phyloP scores from a whole-genome alignment of 768 basidiomycete species.

The Phylloporus sp. region DNA sequence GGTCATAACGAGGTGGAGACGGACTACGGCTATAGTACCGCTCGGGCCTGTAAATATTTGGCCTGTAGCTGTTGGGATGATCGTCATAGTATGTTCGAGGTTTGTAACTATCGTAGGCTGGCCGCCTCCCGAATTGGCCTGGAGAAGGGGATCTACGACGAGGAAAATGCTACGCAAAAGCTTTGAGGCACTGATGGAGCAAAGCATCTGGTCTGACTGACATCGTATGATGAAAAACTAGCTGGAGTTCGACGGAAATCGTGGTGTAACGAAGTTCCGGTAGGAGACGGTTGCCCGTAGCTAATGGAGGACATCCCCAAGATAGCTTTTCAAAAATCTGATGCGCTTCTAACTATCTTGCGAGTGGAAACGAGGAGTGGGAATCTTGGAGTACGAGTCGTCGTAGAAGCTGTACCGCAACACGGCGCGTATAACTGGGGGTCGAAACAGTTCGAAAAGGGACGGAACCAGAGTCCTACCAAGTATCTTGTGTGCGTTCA shows the following conservation, averaged over 20 bases:
- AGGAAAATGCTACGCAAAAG: slow-evolving; percentile 21
- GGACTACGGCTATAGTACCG: slow-evolving; percentile 43
- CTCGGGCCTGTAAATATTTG: slow-evolving; percentile 35
- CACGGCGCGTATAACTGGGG: slow-evolving; percentile 4
- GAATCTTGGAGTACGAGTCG: slow-evolving; percentile 3
- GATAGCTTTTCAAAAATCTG: slow-evolving; percentile 2
- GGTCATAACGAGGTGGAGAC: slow-evolving; percentile 50
- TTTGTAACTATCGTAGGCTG: slow-evolving; percentile 51
- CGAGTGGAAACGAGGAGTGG: slow-evolving; percentile 1
- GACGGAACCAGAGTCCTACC: slow-evolving; percentile 4
- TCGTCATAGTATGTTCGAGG: slow-evolving; percentile 42
- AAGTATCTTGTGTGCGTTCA: slow-evolving; percentile 8
- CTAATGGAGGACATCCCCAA: slow-evolving; percentile 26
- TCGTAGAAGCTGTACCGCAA: neutral
- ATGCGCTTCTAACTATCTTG: slow-evolving; percentile 7
- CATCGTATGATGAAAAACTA: slow-evolving; percentile 28
- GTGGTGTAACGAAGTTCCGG: slow-evolving; percentile 20
- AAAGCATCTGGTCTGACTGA: slow-evolving; percentile 26
- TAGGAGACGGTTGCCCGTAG: slow-evolving; percentile 26
- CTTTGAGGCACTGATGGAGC: slow-evolving; percentile 16
- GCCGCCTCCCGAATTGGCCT: slow-evolving; percentile 39
- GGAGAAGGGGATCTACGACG: slow-evolving; percentile 52
- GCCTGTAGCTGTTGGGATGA: slow-evolving; percentile 41
- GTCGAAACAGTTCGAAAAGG: slow-evolving; percentile 1
- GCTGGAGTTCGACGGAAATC: slow-evolving; percentile 29